A percentile compares a stretch with the other conserved stretches of the same genome.
phyloP scores from a whole-genome alignment of 2,329 filamentous ascomycete genomes.

The Neophaeococcomyces aloes region DNA sequence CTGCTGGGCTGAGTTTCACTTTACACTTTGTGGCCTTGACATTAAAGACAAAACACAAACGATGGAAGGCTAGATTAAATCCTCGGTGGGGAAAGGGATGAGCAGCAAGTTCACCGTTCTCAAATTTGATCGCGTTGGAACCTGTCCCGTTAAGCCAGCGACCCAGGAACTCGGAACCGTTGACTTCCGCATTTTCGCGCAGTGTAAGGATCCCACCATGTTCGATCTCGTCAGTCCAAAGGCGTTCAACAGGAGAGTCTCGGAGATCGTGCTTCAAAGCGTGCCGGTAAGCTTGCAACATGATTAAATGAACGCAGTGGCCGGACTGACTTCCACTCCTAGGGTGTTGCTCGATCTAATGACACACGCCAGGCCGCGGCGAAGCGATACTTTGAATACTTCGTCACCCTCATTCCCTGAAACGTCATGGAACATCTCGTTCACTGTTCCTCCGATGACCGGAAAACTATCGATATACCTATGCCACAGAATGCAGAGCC shows the following conservation, averaged over 20 bases:
- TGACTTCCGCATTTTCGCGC: slow-evolving; percentile 29
- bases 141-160: slow-evolving; percentile 18
- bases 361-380: slow-evolving; percentile 11
- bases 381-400: slow-evolving; percentile 22
- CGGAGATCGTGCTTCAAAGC: slow-evolving; percentile 1
- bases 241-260: slow-evolving; percentile 21
- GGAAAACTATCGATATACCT: too few relatives aligned
- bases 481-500: too few relatives aligned
- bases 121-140: slow-evolving; percentile 15
- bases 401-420: slow-evolving; percentile 24
- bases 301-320: too few relatives aligned
- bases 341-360: slow-evolving; percentile 15
- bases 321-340: too few relatives aligned
- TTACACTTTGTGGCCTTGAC: slow-evolving; percentile 30
- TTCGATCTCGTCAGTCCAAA: slow-evolving; percentile 16
- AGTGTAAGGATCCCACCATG: slow-evolving; percentile 32
- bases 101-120: slow-evolving; percentile 14
- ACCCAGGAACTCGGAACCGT: slow-evolving; percentile 28
- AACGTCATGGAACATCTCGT: slow-evolving; percentile 20
- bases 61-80: slow-evolving; percentile 27
- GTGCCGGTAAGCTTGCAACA: too few relatives aligned
- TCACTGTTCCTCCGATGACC: too few relatives aligned
- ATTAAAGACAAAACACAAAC: slow-evolving; percentile 28
- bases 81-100: slow-evolving; percentile 20
- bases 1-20: slow-evolving; percentile 32